A percentile compares a stretch with the other conserved stretches of the same genome.
Conservation (phyloP, 345 rosid genomes). For the Xanthoceras sorbifolium region DNA sequence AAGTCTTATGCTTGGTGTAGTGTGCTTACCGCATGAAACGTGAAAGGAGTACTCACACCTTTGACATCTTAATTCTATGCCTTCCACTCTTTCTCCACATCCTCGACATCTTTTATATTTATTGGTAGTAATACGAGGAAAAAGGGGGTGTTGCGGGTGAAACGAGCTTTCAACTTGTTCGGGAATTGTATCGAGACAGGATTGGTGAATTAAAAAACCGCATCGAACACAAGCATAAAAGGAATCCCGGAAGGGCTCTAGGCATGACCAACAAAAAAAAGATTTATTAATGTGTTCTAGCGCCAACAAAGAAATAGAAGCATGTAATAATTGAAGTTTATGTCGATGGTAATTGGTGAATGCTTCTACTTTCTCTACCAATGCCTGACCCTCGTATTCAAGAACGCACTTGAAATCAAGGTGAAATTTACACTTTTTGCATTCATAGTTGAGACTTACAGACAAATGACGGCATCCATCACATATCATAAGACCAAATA, state of each 20-base stretch:
- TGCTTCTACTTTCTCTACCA: not conserved
- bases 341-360: not conserved
- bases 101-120: not conserved
- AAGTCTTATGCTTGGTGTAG: not conserved
- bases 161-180: not conserved
- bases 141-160: not conserved
- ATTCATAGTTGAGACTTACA: not conserved
- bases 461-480: not conserved
- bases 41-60: too few species aligned
- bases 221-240: not conserved
- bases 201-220: not conserved
- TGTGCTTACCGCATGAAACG: not conserved
- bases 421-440: not conserved
- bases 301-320: too few species aligned
- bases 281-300: too few species aligned
- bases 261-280: constrained; percentile 15
- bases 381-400: not conserved
- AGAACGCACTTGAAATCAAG: not conserved
- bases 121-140: too few species aligned
- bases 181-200: not conserved
- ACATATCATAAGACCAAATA: too few species aligned
- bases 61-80: not conserved
- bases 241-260: not conserved
- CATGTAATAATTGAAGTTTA: not conserved
- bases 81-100: not conserved